Conservation (phyloP, 202 grass and related monocot species). For the Setaria viridis region DNA sequence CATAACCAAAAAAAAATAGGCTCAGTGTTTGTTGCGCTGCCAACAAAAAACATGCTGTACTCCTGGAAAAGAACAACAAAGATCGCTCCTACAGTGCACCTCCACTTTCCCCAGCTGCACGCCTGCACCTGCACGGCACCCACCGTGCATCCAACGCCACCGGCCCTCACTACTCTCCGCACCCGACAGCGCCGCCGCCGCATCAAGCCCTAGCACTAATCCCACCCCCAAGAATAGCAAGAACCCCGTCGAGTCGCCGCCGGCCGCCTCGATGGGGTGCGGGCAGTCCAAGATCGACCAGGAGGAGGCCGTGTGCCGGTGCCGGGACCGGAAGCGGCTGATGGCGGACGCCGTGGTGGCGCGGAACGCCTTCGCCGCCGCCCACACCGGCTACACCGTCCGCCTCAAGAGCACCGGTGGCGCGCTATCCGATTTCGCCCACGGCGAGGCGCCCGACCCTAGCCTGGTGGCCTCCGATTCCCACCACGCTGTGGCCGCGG, state of each 20-base stretch:
- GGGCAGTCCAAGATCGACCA: slow-evolving; percentile 89
- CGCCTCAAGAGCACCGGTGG: slow-evolving; percentile 83
- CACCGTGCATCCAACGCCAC: no score
- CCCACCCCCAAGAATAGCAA: background rate
- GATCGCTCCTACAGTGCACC: no score
- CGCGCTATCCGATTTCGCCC: slow-evolving; percentile 80
- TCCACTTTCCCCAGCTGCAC: no score
- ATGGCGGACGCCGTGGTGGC: slow-evolving; percentile 61
- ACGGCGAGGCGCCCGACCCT: slow-evolving; percentile 60
- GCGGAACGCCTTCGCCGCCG: slow-evolving; percentile 85
- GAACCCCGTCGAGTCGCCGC: slow-evolving; percentile 4
- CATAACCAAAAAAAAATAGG: no score
- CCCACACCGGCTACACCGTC: slow-evolving; percentile 79
- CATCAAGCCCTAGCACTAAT: slow-evolving; percentile 20
- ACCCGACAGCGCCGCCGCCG: background rate
- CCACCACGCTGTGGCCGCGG: background rate
- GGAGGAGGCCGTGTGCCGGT: slow-evolving; percentile 81
- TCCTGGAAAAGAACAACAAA: no score
- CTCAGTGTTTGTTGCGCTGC: no score
- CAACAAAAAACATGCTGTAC: no score
- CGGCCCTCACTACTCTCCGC: background rate
- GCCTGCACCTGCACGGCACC: no score
- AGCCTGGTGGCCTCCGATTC: slow-evolving; percentile 36
- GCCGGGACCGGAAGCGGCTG: slow-evolving; percentile 70
- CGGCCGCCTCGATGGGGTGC: slow-evolving; percentile 60